These are phyloP conservation scores for Tricholoma matsutake DNA, from an alignment of 768 basidiomycete genomes.

Conservation along the genomic window DNA sequence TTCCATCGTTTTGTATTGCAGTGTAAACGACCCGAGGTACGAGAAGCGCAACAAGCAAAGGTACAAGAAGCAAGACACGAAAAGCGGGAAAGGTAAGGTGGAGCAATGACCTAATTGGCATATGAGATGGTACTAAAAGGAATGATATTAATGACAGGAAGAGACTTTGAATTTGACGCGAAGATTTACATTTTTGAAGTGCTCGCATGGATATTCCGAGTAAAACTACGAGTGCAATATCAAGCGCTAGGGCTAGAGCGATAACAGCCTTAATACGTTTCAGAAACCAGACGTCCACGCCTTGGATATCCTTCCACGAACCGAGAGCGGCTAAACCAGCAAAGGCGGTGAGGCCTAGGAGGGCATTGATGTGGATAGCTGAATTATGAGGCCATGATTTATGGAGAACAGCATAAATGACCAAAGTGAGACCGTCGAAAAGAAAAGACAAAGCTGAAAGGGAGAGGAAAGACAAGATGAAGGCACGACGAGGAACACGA, in stretches of 20 bases:
- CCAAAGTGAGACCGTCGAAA: constrained; percentile 72
- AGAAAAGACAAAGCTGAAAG: constrained; percentile 72
- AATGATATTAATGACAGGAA: constrained; percentile 1
- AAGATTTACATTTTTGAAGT: constrained; percentile 30
- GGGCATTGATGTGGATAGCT: constrained; percentile 64
- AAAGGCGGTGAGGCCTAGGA: constrained; percentile 69
- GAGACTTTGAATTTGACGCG: constrained; percentile 7
- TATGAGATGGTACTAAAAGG: constrained; percentile 1
- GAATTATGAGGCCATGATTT: constrained; percentile 62
- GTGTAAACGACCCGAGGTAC: constrained; percentile 67
- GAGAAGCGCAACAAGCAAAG: constrained; percentile 57
- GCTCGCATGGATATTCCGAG: constrained; percentile 41
- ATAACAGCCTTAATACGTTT: constrained; percentile 56
- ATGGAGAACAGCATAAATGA: constrained; percentile 59
- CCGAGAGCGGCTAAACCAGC: constrained; percentile 72
- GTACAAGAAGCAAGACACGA: constrained; percentile 60
- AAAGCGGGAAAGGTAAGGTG: constrained; percentile 55
- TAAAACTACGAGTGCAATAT: constrained; percentile 57
- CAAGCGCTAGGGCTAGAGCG: constrained; percentile 51
- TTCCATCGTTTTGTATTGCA: constrained; percentile 41
- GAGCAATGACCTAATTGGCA: constrained; percentile 31
- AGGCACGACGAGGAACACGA: constrained; percentile 67
- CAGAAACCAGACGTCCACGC: constrained; percentile 64
- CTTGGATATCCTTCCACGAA: constrained; percentile 74
- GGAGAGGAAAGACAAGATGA: constrained; percentile 71